Evolutionary conservation across 2,329 filamentous ascomycete genomes (phyloP).

Genomic region (Penicillium sp.): DNA sequence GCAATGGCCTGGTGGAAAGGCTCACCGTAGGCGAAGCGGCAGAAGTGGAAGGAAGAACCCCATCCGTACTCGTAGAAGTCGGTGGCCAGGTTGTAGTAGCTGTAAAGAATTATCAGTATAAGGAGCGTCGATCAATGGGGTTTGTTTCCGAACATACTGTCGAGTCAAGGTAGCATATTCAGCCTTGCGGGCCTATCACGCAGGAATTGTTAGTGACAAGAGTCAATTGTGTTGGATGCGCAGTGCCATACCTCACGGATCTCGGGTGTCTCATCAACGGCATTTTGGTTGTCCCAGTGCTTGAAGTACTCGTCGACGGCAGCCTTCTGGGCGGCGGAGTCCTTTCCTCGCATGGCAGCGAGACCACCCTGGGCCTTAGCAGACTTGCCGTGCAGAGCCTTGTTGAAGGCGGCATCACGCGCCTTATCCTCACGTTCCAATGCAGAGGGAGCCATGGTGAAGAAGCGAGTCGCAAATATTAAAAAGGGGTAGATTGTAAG

Average conservation of each 20-base stretch:
- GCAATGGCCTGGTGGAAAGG: conserved; percentile 88
- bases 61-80: conserved; percentile 97
- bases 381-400: conserved; percentile 77
- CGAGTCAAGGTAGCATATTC: conserved; percentile 92
- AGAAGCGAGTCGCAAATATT: conserved; percentile 15
- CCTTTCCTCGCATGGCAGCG: conserved; percentile 81
- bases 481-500: conserved; percentile 24
- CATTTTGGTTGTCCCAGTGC: conserved; percentile 87
- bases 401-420: conserved; percentile 89
- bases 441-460: conserved; percentile 52
- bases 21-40: conserved; percentile 84
- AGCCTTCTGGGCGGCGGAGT: conserved; percentile 72
- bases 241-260: conserved; percentile 66
- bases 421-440: conserved; percentile 80
- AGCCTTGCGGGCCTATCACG: conserved; percentile 66
- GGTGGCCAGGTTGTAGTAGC: conserved; percentile 96
- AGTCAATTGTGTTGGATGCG: not conserved
- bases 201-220: conserved; percentile 16
- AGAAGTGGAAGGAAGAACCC: conserved; percentile 97
- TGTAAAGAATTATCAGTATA: conserved; percentile 36
- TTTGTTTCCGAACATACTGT: conserved; percentile 63
- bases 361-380: conserved; percentile 70
- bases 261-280: conserved; percentile 76
- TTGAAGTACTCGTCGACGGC: conserved; percentile 93
- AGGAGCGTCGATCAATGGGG: not conserved